Evolutionary conservation across 129 eudicot species (phyloP).

Genomic region (Centella asiatica): DNA sequence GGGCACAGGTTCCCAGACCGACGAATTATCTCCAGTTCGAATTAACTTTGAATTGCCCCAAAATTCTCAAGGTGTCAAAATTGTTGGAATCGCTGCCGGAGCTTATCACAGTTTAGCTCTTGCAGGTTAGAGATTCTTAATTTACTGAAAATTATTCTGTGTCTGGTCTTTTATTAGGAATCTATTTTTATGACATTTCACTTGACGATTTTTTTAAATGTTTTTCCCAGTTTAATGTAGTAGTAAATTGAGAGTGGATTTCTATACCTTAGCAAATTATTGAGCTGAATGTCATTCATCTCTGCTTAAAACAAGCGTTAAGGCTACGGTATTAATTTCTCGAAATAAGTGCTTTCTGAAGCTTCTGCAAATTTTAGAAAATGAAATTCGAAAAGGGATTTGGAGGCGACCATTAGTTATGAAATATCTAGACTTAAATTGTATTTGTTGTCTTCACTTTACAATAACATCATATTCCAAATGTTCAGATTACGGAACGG

Average conservation of each 20-base stretch:
- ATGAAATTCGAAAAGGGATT: neutral
- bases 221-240: too few species aligned
- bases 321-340: too few species aligned
- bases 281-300: too few species aligned
- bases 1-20: constrained; percentile 65
- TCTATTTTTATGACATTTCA: neutral
- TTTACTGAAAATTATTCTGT: neutral
- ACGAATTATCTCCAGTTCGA: constrained; percentile 45
- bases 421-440: too few species aligned
- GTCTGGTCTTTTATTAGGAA: neutral
- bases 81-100: constrained; percentile 77
- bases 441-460: neutral
- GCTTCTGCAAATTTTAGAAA: too few species aligned
- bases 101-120: constrained; percentile 91
- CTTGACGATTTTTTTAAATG: too few species aligned
- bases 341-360: too few species aligned
- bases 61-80: constrained; percentile 20
- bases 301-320: too few species aligned
- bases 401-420: too few species aligned
- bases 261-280: too few species aligned
- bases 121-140: constrained; percentile 34
- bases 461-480: neutral
- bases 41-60: constrained; percentile 25
- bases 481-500: neutral
- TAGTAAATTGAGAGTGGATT: too few species aligned